Evolutionary conservation across 805 yeast genomes (phyloP), one percentile per base, ranked within the genome.

Genomic region (Saccharomycopsis lassenensis): DNA sequence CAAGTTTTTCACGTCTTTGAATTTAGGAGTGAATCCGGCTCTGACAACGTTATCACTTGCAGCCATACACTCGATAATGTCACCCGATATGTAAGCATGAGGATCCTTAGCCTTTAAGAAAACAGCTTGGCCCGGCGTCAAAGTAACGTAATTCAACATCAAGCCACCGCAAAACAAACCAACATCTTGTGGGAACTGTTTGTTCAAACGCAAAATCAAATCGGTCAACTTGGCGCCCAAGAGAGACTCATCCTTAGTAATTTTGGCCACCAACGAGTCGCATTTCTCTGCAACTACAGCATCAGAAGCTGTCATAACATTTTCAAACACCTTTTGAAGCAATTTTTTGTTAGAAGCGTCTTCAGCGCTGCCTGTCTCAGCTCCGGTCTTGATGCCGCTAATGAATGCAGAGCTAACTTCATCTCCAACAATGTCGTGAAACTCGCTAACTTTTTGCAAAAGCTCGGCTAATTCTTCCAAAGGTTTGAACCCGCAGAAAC

Each of bases 11-110:
- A 91, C 97, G 58, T 91, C 99, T 62, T 89, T 91, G 66, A 89
- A 91, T 59, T 91, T 91, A 44, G 99, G 98, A n/a, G 99, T 91
- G 67, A 91, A 91, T 10, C 98, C 99, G 3, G 96, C 94, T 58
- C 99, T 75, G 33, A 91, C 96, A 40, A 91, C 99, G 52, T 91
- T 91, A 58, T 91, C 99, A 27, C 93, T 79, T 6, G 98, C 96
- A 29, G 98, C 98, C 99, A 91, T 91, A 66, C 98, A 91, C 65
- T 91, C 99, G 53, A 91, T 87, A 48, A 91, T 91, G 58, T 91
- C 97, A 47, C 99, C 99, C 37, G 79, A 70, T 44, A 91, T 89
- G 61, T 91, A 91, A 23, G 98, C 98, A 59, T 91, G 99, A 18
- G 97, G 97, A 59, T 87, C 96, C 61, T 85, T 84, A 29, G 98